Percentiles rank a stretch among this genome's conserved stretches.
phyloP scores from a whole-genome alignment of 1,284 basidiomycete species.

The Leccinum cinnamomeum region DNA sequence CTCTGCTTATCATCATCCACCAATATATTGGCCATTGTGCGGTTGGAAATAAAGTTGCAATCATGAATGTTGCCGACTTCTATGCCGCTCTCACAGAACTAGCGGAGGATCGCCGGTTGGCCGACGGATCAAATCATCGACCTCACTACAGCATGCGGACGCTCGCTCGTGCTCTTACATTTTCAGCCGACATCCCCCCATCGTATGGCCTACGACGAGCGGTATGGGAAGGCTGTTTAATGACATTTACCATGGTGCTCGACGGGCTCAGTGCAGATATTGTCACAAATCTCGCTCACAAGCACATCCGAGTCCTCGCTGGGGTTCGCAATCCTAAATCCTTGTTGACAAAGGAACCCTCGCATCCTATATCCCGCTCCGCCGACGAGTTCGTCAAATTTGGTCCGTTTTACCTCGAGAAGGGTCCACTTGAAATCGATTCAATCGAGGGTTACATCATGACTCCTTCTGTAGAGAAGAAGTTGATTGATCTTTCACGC shows the following conservation, averaged over 20 bases:
- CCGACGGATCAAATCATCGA: constrained; percentile 92
- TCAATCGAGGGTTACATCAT: constrained; percentile 83
- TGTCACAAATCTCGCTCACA: constrained; percentile 73
- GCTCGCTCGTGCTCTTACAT: constrained; percentile 87
- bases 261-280: constrained; percentile 72
- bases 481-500: constrained; percentile 89
- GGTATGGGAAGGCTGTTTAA: constrained; percentile 94
- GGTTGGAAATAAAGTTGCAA: constrained; percentile 83
- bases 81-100: constrained; percentile 85
- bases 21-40: constrained; percentile 90
- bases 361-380: constrained; percentile 49
- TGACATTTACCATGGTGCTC: constrained; percentile 97
- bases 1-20: constrained; percentile 82
- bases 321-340: constrained; percentile 83
- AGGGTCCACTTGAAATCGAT: constrained; percentile 69
- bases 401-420: constrained; percentile 89
- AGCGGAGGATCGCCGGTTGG: constrained; percentile 78
- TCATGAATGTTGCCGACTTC: constrained; percentile 92
- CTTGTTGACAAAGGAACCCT: constrained; percentile 68
- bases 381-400: constrained; percentile 75
- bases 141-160: constrained; percentile 99
- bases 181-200: constrained; percentile 81
- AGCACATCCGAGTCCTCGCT: constrained; percentile 65
- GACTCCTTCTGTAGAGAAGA: constrained; percentile 93
- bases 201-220: constrained; percentile 83